Conservation (phyloP, 371 early-diverging fungal species). For the Rhizopus sp. region DNA sequence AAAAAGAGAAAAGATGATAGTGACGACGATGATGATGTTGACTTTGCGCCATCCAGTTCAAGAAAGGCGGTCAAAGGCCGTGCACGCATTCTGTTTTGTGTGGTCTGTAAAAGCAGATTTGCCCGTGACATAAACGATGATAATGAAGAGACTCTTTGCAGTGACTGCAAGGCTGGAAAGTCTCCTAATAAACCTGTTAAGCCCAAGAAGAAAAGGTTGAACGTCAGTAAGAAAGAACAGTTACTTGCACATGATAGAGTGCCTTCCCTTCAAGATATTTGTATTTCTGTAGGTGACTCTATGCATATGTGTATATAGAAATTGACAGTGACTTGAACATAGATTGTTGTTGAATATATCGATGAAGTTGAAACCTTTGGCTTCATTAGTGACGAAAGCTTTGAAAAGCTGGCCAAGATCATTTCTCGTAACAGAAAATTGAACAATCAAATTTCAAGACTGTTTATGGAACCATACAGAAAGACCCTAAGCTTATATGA, state of each 20-base stretch:
- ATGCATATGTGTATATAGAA: not conserved
- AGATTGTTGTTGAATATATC: conserved; percentile 71
- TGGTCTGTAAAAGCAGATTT: conserved; percentile 61
- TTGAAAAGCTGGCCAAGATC: conserved; percentile 78
- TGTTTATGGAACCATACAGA: conserved; percentile 73
- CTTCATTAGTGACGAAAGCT: conserved; percentile 67
- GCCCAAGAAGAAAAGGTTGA: conserved; percentile 23
- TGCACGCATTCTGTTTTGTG: conserved; percentile 61
- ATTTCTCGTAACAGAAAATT: conserved; percentile 77
- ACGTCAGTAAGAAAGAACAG: conserved; percentile 21
- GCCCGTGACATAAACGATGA: conserved; percentile 34
- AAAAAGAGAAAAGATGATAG: conserved; percentile 28
- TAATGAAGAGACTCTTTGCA: conserved; percentile 41
- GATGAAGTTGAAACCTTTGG: conserved; percentile 84
- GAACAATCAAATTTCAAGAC: conserved; percentile 58
- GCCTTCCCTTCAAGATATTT: conserved; percentile 62
- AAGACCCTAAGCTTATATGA: conserved; percentile 71
- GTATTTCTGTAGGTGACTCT: conserved; percentile 56
- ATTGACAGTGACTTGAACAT: not conserved
- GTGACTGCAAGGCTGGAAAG: conserved; percentile 45
- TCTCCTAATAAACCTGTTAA: conserved; percentile 20
- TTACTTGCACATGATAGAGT: conserved; percentile 23
- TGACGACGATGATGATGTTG: conserved; percentile 44
- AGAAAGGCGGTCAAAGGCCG: conserved; percentile 25
- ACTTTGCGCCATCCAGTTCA: conserved; percentile 29